Percentiles rank a stretch among this genome's conserved stretches.
phyloP scores from a whole-genome alignment of 306 rosid species.

The Begonia loranthoides region DNA sequence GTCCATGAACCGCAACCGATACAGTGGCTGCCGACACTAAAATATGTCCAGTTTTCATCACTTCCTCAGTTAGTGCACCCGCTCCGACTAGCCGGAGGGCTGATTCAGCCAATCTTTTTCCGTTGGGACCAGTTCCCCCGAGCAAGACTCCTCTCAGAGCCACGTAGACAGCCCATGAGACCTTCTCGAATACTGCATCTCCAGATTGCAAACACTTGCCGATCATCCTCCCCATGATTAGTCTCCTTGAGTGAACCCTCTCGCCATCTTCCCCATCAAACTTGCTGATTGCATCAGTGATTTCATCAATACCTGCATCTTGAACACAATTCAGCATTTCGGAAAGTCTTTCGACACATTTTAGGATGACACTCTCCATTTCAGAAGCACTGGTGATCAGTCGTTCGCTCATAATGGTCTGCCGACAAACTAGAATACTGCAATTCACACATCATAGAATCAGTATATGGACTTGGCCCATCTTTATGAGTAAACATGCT shows the following conservation, averaged over 20 bases:
- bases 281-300: slow-evolving; percentile 47
- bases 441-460: slow-evolving; percentile 14
- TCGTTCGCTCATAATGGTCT: slow-evolving; percentile 58
- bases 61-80: slow-evolving; percentile 28
- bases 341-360: slow-evolving; percentile 34
- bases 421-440: slow-evolving; percentile 81
- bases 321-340: slow-evolving; percentile 37
- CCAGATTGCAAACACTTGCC: slow-evolving; percentile 81
- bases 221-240: slow-evolving; percentile 52
- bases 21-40: slow-evolving; percentile 62
- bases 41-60: slow-evolving; percentile 63
- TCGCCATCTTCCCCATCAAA: slow-evolving; percentile 18
- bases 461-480: background rate
- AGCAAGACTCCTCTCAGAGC: slow-evolving; percentile 65
- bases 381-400: slow-evolving; percentile 28
- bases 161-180: slow-evolving; percentile 40
- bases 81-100: slow-evolving; percentile 76
- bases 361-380: slow-evolving; percentile 31
- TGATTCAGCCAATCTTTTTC: slow-evolving; percentile 54
- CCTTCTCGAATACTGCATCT: slow-evolving; percentile 77
- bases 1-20: slow-evolving; percentile 65
- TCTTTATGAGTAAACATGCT: background rate
- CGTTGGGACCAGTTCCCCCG: slow-evolving; percentile 55
- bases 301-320: slow-evolving; percentile 54
- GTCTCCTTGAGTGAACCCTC: slow-evolving; percentile 37